Evolutionary conservation across 495 filamentous ascomycete species (phyloP).

Genomic region (Talaromyces thailandensis): DNA sequence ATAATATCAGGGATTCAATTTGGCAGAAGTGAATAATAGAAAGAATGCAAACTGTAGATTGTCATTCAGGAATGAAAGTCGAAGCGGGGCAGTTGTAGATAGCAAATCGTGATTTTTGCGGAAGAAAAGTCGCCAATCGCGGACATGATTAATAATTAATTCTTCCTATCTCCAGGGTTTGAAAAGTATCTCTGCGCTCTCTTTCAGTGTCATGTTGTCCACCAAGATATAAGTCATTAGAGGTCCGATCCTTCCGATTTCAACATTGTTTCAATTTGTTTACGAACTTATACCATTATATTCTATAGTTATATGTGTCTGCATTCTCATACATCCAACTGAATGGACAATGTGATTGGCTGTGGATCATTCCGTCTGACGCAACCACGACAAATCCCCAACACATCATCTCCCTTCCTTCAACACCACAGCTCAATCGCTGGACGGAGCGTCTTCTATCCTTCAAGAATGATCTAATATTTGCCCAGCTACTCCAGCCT

Average conservation of each 20-base stretch:
- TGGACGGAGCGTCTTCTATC: background rate
- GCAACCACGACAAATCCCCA: background rate
- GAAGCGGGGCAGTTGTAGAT: background rate
- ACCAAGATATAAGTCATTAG: too few relatives aligned
- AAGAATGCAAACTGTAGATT: background rate
- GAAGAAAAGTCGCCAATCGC: background rate
- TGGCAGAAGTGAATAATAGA: background rate
- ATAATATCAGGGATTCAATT: background rate
- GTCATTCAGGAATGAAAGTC: background rate
- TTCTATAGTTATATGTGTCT: too few relatives aligned
- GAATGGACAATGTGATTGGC: background rate
- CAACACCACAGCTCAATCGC: background rate
- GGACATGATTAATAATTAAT: background rate
- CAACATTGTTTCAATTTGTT: too few relatives aligned
- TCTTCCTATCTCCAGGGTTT: too few relatives aligned
- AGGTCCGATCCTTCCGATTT: too few relatives aligned
- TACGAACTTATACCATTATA: too few relatives aligned
- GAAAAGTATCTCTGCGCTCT: background rate
- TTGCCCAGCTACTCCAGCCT: background rate
- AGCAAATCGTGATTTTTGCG: background rate
- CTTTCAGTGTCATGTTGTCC: background rate
- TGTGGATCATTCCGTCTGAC: background rate
- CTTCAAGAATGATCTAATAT: background rate
- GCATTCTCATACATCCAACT: background rate
- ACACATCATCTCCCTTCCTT: background rate